phyloP scores from a whole-genome alignment of 192 early-diverging fungal genomes.

The Backusella circina region DNA sequence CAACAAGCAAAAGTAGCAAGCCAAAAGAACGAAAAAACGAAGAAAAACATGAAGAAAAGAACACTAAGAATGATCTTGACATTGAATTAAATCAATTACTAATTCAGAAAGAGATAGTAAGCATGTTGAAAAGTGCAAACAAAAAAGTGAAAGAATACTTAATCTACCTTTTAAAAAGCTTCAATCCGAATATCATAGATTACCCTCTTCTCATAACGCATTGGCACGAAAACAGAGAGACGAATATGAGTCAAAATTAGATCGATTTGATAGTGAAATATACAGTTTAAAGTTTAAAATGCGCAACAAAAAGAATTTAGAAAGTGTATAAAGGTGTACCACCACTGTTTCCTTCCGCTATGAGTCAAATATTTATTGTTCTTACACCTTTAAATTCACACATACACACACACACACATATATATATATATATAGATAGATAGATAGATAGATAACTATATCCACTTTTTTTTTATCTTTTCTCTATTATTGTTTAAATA shows the following conservation, averaged over 20 bases:
- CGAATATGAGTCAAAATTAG: constrained; percentile 44
- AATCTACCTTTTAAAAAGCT: constrained; percentile 22
- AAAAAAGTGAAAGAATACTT: background rate
- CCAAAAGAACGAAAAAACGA: background rate
- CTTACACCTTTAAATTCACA: background rate
- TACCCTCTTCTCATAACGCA: constrained; percentile 40
- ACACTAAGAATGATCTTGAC: background rate
- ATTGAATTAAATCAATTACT: background rate
- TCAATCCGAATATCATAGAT: constrained; percentile 45
- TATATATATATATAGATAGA: no score
- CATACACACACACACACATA: no score
- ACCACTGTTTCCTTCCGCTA: no score
- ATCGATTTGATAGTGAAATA: constrained; percentile 40
- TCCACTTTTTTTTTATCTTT: no score
- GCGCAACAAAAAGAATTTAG: constrained; percentile 16
- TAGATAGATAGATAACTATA: no score
- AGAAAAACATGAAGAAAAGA: background rate
- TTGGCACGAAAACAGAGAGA: constrained; percentile 38
- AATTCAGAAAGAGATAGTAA: background rate
- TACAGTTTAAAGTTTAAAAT: constrained; percentile 42
- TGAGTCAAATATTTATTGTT: background rate
- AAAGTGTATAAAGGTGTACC: background rate
- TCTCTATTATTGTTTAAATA: background rate
- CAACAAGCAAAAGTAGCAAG: background rate
- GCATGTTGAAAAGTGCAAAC: background rate